Base-by-base conservation (phyloP, 352 stramenopile genomes). In the Globisporangium rhizosaccharum region DNA sequence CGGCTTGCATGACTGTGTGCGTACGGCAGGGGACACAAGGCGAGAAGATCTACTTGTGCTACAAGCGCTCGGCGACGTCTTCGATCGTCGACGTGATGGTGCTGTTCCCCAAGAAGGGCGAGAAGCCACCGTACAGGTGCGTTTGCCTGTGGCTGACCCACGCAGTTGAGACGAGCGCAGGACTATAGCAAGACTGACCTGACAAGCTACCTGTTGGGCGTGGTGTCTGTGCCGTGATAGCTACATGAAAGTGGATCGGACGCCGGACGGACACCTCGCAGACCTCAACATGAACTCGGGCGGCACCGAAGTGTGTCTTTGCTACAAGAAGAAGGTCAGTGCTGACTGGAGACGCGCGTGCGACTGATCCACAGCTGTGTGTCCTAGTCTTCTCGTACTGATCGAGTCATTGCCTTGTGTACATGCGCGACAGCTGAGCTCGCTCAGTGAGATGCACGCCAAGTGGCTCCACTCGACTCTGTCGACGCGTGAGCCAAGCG, bases 71-170 rank as follows among this genome's bases (percentile, higher is more conserved):
- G 3, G 49, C 67, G 20, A 81, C 59, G 33, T 86, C 80, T 8
- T 72, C 72, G 2, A 83, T 95, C 33, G 67, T 79, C 23, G 83
- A 92, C 51, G 67, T 92, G 28, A 67, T 76, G 9, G 71, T 93
- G 26, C 48, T 95, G 17, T 93, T 91, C 20, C 82, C 85, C 2
- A 82, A 79, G 44, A 95, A 95, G 61, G 85, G 82, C n/a, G 85
- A 93, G 42, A 90, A 77, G 25, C 65, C 90, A 30, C 84, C 83
- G 6, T 95, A 92, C 47, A 81, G 83, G 80, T 95, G 73, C 54
- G 58, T 9, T 14, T 6, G 11, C 3, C 17, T 33, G 46, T 14
- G 15, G 17, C 14, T n/a, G 1, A 12, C 14, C 14, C 17, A 30
- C 10, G 3, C 17, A 36, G 37, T 45, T 52, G 12, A 26, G 6